These are phyloP conservation scores for Prunus mira DNA, from an alignment of 306 rosid genomes.

Conservation along the genomic window DNA sequence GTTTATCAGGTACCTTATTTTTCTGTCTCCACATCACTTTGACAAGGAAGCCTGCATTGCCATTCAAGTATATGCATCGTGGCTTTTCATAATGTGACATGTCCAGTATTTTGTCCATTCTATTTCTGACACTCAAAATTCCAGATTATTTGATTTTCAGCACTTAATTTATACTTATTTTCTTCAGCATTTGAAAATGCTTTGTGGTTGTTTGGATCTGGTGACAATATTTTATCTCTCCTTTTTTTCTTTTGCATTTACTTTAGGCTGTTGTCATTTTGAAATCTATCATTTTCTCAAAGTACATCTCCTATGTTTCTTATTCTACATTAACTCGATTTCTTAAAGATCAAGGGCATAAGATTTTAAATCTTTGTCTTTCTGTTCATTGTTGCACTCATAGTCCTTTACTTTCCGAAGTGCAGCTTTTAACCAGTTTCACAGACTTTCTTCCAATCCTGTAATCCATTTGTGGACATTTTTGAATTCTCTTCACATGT, in stretches of 20 bases:
- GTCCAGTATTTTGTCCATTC: not conserved
- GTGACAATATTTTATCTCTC: not conserved
- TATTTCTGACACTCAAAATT: not conserved
- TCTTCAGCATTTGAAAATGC: no score
- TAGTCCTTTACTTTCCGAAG: not conserved
- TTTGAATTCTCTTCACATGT: slow-evolving; percentile 12
- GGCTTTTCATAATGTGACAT: not conserved
- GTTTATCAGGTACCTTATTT: not conserved
- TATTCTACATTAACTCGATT: not conserved
- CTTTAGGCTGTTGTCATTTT: not conserved
- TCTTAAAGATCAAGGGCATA: not conserved
- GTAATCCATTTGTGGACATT: not conserved
- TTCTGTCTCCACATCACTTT: not conserved
- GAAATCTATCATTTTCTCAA: not conserved
- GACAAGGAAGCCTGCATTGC: not conserved
- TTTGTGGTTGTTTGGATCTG: not conserved
- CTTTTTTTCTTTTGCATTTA: not conserved
- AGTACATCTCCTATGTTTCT: not conserved
- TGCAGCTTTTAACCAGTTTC: not conserved
- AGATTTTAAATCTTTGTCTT: not conserved
- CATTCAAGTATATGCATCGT: not conserved
- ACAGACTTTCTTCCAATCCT: not conserved
- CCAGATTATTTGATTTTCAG: not conserved
- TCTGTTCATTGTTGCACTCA: not conserved
- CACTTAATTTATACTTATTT: not conserved